Evolutionary conservation across 1,284 basidiomycete species (phyloP).

Genomic region (Ganoderma meredithae): DNA sequence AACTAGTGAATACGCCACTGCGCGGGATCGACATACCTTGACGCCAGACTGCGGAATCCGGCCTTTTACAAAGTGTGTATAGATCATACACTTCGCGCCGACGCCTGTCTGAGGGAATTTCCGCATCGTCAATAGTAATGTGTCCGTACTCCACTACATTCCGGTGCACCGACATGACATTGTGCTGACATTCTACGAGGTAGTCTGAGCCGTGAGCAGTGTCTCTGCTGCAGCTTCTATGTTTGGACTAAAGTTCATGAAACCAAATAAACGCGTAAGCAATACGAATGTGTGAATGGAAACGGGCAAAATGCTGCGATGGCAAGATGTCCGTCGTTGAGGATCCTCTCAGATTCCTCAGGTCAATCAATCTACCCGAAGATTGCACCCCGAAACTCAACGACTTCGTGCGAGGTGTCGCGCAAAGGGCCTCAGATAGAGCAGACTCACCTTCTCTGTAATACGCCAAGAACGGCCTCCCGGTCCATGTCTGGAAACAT

Average conservation of each 20-base stretch:
- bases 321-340: not conserved
- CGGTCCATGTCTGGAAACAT: constrained; percentile 87
- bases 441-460: constrained; percentile 80
- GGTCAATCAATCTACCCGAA: not conserved
- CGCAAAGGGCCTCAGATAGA: not conserved
- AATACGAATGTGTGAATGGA: not conserved
- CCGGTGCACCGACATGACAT: not conserved
- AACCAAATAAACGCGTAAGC: constrained; percentile 7
- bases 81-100: not conserved
- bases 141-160: not conserved
- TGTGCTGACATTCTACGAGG: constrained; percentile 18
- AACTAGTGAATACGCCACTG: not conserved
- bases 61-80: not conserved
- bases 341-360: constrained; percentile 1
- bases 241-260: constrained; percentile 59
- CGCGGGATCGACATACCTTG: constrained; percentile 5
- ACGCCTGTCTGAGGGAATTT: not conserved
- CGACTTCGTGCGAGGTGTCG: not conserved
- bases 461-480: constrained; percentile 77
- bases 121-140: not conserved
- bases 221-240: constrained; percentile 84
- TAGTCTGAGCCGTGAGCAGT: constrained; percentile 51
- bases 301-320: not conserved
- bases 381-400: not conserved
- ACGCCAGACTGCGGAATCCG: not conserved